Evolutionary conservation across 331 rosid genomes (phyloP), one percentile per base, ranked within the genome.

Genomic region (Malus hybrid): DNA sequence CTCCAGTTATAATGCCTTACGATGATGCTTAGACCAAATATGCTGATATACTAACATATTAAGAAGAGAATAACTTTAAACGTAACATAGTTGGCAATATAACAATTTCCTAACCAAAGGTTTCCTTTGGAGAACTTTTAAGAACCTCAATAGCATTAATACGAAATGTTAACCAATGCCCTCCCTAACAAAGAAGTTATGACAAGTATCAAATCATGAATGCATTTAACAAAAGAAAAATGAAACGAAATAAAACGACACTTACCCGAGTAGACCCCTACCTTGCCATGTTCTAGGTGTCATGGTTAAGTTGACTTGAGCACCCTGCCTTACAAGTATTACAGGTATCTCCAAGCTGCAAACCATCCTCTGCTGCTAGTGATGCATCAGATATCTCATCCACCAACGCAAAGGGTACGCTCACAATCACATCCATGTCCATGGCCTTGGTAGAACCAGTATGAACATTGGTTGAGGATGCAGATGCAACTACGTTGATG

Each of bases 241-340:
- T 24, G 28, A 64, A 32, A 77, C 8, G 3, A 29, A 62, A 62
- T 79, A 74, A 73, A 77, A 63, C 0, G 14, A 74, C 29, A 73
- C 89, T 73, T 95, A 90, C 99, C 99, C 97, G 22, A 95, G 81
- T n/a, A 95, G 84, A 73, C 96, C 97, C 52, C 97, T 85, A 86
- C 99, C 97, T 83, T 87, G 91, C 99, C 93, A 95, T 50, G 92
- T 80, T 88, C 97, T 87, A 11, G 99, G 99, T 18, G 91, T 92
- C 85, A 92, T 60, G 18, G 85, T 83, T 50, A 90, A 65, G 87
- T 90, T 95, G 71, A 92, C 72, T 50, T 71, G 72, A 44, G 88
- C 77, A 79, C 97, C 99, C 78, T 88, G 97, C 86, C 99, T 95
- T 82, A 79, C 61, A 48, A 90, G 78, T 28, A 78, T 81, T 66